These are phyloP conservation scores for Zizania palustris DNA, from an alignment of 202 grass and related monocot species.

Conservation along the genomic window DNA sequence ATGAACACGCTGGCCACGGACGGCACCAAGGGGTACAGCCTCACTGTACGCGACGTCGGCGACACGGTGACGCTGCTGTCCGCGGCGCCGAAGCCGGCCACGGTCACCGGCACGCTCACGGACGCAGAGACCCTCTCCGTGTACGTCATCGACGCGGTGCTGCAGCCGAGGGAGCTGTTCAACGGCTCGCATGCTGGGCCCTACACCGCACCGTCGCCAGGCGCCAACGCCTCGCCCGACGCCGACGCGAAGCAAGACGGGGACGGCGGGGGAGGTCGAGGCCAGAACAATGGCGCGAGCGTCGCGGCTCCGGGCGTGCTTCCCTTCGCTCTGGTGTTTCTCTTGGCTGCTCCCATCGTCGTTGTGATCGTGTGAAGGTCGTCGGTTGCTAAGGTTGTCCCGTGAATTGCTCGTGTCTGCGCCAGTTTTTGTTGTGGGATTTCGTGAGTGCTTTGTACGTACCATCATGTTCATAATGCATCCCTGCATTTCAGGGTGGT, in stretches of 20 bases:
- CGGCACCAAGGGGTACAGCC: conserved; percentile 9
- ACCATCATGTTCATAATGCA: neutral
- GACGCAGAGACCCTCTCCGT: conserved; percentile 59
- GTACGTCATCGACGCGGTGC: conserved; percentile 67
- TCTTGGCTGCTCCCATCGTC: conserved; percentile 16
- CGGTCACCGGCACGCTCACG: conserved; percentile 50
- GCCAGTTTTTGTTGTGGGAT: conserved; percentile 2
- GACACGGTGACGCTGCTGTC: conserved; percentile 50
- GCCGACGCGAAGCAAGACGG: neutral
- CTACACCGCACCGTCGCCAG: neutral
- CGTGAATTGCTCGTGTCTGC: conserved; percentile 1
- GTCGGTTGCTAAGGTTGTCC: neutral
- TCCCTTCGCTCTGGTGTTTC: neutral
- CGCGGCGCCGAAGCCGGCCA: conserved; percentile 32
- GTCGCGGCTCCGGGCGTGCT: neutral
- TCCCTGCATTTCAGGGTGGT: neutral
- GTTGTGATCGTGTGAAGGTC: conserved; percentile 18
- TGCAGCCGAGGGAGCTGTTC: conserved; percentile 52
- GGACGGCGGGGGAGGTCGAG: neutral
- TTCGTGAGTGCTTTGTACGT: conserved; percentile 20
- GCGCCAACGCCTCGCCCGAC: no score
- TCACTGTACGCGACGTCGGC: conserved; percentile 38
- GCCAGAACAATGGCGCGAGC: conserved; percentile 8
- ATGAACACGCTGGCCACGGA: conserved; percentile 53
- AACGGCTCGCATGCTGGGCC: conserved; percentile 12